A percentile compares a stretch with the other conserved stretches of the same genome.
phyloP scores from a whole-genome alignment of 2,329 filamentous ascomycete species.

The Colletotrichum kahawae region DNA sequence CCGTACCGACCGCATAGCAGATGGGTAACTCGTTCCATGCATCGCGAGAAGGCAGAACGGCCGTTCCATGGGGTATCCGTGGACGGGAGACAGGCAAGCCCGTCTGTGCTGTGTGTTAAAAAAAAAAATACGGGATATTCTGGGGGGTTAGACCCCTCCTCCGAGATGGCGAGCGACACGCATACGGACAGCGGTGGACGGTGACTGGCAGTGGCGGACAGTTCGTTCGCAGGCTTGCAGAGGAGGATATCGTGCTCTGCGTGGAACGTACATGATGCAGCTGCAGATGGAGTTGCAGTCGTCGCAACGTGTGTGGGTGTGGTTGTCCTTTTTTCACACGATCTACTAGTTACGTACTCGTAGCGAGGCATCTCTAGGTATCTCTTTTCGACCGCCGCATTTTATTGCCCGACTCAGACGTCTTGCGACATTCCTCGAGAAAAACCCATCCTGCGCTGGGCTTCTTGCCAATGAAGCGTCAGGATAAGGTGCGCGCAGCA shows the following conservation, averaged over 20 bases:
- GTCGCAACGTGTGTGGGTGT: neutral
- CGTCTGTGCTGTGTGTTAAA: neutral
- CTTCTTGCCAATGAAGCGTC: neutral
- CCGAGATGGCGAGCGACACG: neutral
- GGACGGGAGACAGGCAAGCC: neutral
- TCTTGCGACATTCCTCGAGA: neutral
- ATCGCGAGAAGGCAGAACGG: neutral
- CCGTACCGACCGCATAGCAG: neutral
- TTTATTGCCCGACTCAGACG: neutral
- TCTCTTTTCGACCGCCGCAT: neutral
- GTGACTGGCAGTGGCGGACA: constrained; percentile 6
- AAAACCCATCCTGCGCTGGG: neutral
- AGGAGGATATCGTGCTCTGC: neutral
- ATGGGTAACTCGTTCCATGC: neutral
- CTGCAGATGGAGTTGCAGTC: neutral
- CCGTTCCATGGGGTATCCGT: neutral
- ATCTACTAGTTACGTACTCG: neutral
- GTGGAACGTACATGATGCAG: neutral
- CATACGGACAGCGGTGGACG: neutral
- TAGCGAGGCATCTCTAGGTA: neutral
- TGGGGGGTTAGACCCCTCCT: neutral
- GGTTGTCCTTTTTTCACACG: neutral
- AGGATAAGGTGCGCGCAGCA: constrained; percentile 8
- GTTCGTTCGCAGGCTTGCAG: neutral
- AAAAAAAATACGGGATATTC: neutral